Percentiles rank a stretch among this genome's conserved stretches.
Evolutionary conservation across 2,329 filamentous ascomycete genomes (phyloP).

Genomic region (Sordariomycetes sp.): DNA sequence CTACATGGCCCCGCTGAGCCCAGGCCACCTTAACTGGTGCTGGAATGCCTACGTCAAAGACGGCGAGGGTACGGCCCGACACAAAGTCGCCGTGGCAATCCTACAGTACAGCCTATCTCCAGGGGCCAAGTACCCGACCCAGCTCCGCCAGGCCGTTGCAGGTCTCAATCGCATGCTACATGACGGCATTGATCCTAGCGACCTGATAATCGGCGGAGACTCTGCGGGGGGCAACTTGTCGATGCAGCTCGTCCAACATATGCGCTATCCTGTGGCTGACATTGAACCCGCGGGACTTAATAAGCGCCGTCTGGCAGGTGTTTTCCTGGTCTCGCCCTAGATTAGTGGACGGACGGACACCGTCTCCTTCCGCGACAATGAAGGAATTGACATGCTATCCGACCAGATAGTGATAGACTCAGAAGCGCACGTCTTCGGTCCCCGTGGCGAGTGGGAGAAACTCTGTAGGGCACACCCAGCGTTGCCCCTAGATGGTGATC

Average conservation of each 20-base stretch:
- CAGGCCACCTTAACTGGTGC: constrained; percentile 15
- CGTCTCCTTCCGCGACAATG: constrained; percentile 15
- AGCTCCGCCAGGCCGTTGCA: constrained; percentile 19
- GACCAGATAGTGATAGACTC: constrained; percentile 5
- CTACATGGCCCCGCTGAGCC: constrained; percentile 11
- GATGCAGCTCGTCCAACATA: constrained; percentile 19
- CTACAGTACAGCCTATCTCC: constrained; percentile 23
- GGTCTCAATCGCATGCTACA: constrained; percentile 18
- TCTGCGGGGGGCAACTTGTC: constrained; percentile 24
- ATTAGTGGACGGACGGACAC: constrained; percentile 12
- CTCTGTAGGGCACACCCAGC: background rate
- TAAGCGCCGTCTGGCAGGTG: constrained; percentile 15
- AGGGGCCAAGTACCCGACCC: constrained; percentile 16
- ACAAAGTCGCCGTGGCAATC: constrained; percentile 18
- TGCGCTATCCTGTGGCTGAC: constrained; percentile 17
- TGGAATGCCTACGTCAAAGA: constrained; percentile 15
- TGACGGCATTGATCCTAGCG: constrained; percentile 15
- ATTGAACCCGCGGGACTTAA: constrained; percentile 12
- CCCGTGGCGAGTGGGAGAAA: too few species aligned
- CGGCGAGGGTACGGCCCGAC: constrained; percentile 8
- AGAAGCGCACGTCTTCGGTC: background rate
- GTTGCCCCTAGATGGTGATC: constrained; percentile 6
- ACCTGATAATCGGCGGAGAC: constrained; percentile 24
- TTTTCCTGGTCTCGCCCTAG: constrained; percentile 22
- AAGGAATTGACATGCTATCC: constrained; percentile 21